phyloP scores from a whole-genome alignment of 2,329 filamentous ascomycete genomes.

The Paraphoma sp. region DNA sequence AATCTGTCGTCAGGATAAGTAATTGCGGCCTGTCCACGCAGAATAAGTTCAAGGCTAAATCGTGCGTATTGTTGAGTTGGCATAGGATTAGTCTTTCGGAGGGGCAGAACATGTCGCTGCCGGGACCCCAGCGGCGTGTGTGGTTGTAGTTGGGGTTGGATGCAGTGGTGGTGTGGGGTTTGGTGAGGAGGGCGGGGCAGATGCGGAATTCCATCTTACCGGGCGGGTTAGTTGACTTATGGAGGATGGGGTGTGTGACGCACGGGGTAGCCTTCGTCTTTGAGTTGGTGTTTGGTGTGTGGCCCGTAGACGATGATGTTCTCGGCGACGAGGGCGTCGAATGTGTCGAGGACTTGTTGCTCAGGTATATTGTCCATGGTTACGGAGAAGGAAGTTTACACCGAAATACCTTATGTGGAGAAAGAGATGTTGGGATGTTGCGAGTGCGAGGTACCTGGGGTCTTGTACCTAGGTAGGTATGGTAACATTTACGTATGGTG shows the following conservation, averaged over 20 bases:
- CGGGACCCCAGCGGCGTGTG: slow-evolving; percentile 38
- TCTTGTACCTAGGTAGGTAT: too few species aligned
- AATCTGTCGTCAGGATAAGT: slow-evolving; percentile 57
- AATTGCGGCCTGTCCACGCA: slow-evolving; percentile 57
- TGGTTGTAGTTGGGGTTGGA: slow-evolving; percentile 22
- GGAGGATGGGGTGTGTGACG: slow-evolving; percentile 1
- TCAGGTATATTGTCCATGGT: slow-evolving; percentile 22
- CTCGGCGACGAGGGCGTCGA: slow-evolving; percentile 35
- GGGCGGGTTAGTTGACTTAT: background rate
- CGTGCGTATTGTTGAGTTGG: slow-evolving; percentile 51
- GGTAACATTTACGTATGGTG: background rate
- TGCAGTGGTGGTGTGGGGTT: slow-evolving; percentile 36
- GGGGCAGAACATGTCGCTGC: slow-evolving; percentile 52
- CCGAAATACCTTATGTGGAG: too few species aligned
- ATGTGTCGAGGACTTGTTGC: slow-evolving; percentile 18
- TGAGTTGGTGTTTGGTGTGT: slow-evolving; percentile 18
- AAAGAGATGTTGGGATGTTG: too few species aligned
- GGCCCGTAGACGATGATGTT: slow-evolving; percentile 32
- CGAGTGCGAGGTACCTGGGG: too few species aligned
- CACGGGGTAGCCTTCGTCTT: slow-evolving; percentile 37
- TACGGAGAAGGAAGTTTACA: too few species aligned
- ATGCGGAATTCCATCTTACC: slow-evolving; percentile 41
- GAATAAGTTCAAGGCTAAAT: slow-evolving; percentile 58
- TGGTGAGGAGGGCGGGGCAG: slow-evolving; percentile 35
- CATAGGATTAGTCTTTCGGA: slow-evolving; percentile 53